A percentile compares a stretch with the other conserved stretches of the same genome.
These are phyloP conservation scores for Ogataea salicorniae DNA, from an alignment of 805 yeast species.

Conservation along the genomic window DNA sequence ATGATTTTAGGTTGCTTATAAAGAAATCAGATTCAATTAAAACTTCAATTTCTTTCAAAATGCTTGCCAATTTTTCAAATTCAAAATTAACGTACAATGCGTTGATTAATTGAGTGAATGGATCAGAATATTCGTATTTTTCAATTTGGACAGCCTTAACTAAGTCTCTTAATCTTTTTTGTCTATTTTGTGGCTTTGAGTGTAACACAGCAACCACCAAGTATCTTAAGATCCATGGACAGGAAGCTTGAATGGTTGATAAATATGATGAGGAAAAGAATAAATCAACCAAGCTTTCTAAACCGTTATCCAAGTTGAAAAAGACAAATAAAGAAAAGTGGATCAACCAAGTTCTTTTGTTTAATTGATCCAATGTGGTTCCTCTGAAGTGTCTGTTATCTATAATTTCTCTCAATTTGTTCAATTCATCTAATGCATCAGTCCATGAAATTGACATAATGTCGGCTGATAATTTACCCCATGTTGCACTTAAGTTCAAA, in stretches of 20 bases:
- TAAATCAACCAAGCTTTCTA: constrained; percentile 50
- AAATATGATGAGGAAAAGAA: constrained; percentile 56
- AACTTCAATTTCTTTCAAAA: constrained; percentile 43
- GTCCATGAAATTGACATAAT: constrained; percentile 50
- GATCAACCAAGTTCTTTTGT: constrained; percentile 61
- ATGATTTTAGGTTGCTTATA: constrained; percentile 37
- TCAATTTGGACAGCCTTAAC: constrained; percentile 56
- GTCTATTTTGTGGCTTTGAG: constrained; percentile 33
- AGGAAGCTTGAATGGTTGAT: constrained; percentile 63
- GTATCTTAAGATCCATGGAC: constrained; percentile 69
- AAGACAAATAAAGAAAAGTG: constrained; percentile 67
- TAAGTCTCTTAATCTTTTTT: constrained; percentile 53
- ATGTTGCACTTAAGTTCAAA: constrained; percentile 49
- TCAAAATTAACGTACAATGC: constrained; percentile 55
- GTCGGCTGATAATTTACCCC: constrained; percentile 66
- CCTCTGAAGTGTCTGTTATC: constrained; percentile 48
- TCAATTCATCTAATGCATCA: constrained; percentile 48
- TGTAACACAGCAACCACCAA: constrained; percentile 54
- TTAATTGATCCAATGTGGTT: constrained; percentile 53
- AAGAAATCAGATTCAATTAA: constrained; percentile 55
- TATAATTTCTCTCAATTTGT: constrained; percentile 50
- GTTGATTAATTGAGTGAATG: constrained; percentile 52
- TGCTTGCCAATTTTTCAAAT: constrained; percentile 45
- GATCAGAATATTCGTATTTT: constrained; percentile 59
- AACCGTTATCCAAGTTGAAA: constrained; percentile 47